phyloP scores from a whole-genome alignment of 306 rosid genomes.

The Bauhinia variegata region DNA sequence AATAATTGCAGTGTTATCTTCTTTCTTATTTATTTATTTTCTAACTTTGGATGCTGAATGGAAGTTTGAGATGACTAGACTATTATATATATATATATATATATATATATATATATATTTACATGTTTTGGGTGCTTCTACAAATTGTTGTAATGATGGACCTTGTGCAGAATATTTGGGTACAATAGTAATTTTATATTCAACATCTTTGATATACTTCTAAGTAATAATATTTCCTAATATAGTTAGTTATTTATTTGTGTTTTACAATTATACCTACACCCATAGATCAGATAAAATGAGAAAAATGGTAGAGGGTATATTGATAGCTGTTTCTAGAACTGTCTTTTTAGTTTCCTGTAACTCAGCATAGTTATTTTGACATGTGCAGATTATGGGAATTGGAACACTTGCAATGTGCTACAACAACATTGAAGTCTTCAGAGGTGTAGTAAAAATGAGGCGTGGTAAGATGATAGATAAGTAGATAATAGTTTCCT shows the following conservation, averaged over 20 bases:
- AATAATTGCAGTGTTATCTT: too few species aligned
- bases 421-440: slow-evolving; percentile 85
- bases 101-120: too few species aligned
- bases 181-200: slow-evolving; percentile 22
- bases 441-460: slow-evolving; percentile 97
- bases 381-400: slow-evolving; percentile 76
- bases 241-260: background rate
- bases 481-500: slow-evolving; percentile 25
- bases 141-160: background rate
- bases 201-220: background rate
- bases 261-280: slow-evolving; percentile 5
- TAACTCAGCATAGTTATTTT: slow-evolving; percentile 34
- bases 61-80: slow-evolving; percentile 20
- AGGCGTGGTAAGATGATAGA: slow-evolving; percentile 78
- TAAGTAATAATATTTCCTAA: background rate
- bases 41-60: slow-evolving; percentile 10
- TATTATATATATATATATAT: background rate
- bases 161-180: slow-evolving; percentile 3
- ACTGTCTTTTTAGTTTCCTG: background rate
- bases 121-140: slow-evolving; percentile 11
- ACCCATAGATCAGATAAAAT: background rate
- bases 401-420: slow-evolving; percentile 92
- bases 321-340: background rate
- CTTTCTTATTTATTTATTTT: too few species aligned
- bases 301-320: too few species aligned